Percentiles rank a stretch among this genome's conserved stretches.
These are phyloP conservation scores for Candida pseudoviswanathii DNA, from an alignment of 1,139 yeast genomes.

Conservation along the genomic window DNA sequence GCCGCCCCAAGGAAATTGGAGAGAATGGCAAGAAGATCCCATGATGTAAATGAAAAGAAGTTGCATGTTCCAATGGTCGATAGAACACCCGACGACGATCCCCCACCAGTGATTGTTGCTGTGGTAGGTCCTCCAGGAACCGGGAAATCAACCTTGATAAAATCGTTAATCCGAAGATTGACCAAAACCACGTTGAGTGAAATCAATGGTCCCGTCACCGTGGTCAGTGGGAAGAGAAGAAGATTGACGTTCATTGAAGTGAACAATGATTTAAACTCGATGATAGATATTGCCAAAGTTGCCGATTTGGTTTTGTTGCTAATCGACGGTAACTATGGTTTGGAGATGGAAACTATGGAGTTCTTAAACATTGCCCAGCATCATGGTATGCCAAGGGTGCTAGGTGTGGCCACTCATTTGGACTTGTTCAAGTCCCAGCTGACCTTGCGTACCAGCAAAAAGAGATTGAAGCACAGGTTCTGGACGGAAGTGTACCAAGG, in stretches of 20 bases:
- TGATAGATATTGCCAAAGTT: constrained; percentile 95
- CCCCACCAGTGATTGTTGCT: constrained; percentile 95
- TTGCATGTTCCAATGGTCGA: constrained; percentile 98
- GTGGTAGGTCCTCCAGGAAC: constrained; percentile 99
- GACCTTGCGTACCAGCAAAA: constrained; percentile 88
- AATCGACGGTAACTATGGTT: constrained; percentile 96
- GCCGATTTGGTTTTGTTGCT: constrained; percentile 88
- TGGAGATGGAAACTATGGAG: constrained; percentile 99
- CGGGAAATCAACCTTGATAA: constrained; percentile 92
- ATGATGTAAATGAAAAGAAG: constrained; percentile 83
- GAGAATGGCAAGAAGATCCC: constrained; percentile 79
- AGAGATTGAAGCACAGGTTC: constrained; percentile 87
- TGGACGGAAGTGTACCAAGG: constrained; percentile 99
- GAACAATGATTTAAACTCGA: constrained; percentile 87
- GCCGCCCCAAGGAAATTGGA: constrained; percentile 89
- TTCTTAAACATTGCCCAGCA: constrained; percentile 94
- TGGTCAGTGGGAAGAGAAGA: constrained; percentile 95
- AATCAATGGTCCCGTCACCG: constrained; percentile 94
- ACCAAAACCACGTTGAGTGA: constrained; percentile 87
- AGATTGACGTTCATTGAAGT: constrained; percentile 93
- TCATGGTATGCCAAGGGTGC: constrained; percentile 97
- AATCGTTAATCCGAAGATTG: constrained; percentile 82
- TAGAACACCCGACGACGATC: constrained; percentile 95
- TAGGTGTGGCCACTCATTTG: constrained; percentile 94
- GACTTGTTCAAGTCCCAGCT: constrained; percentile 91